Base-by-base conservation (phyloP, 2,329 filamentous ascomycete species). In the Geoglossum cookeanum region DNA sequence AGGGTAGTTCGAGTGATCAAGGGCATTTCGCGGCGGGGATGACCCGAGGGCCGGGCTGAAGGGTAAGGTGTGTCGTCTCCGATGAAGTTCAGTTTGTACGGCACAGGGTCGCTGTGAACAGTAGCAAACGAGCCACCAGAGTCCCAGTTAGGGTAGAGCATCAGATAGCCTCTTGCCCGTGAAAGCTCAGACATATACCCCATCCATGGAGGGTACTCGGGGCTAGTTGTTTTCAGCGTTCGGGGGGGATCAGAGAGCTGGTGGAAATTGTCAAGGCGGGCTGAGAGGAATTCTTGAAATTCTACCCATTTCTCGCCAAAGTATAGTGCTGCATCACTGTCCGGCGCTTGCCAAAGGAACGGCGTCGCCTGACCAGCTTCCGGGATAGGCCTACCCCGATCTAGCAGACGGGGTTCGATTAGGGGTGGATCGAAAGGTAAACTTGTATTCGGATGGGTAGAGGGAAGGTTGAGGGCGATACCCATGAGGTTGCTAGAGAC, bases 261-360 rank as follows among this genome's bases (percentile, higher is more conserved):
- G 22, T 45, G 22, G 11, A 48, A 9, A 39, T 63, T 65, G 13
- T 66, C 62, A 8, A 90, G 71, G 5, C 82, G 74, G 53, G 78
- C 76, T 9, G 84, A 79, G 1, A 94, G 76, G 63, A 94, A 92
- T 9, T 81, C 78, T 66, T 96, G 89, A 8, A 95, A 76, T 63
- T 94, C 87, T 11, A 79, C 72, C 92, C 92, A 98, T 65, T 84
- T 89, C 53, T 88, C 80, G 48, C 90, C 89, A 58, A 92, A 81
- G 66, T 91, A 84, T 8, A 98, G 74, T 9, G 83, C 79, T 0
- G 91, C 90, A 61, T 92, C 85, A 65, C 84, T 87, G 61, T 82
- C 85, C 4, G 91, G 90, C 1, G 83, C 80, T 69, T 95, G 85
- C 83, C 89, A 95, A 7, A 94, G 72, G 64, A 94, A 94, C 0